These are phyloP conservation scores for Trebouxia sp. DNA, from an alignment of 139 green algal species.

Conservation along the genomic window DNA sequence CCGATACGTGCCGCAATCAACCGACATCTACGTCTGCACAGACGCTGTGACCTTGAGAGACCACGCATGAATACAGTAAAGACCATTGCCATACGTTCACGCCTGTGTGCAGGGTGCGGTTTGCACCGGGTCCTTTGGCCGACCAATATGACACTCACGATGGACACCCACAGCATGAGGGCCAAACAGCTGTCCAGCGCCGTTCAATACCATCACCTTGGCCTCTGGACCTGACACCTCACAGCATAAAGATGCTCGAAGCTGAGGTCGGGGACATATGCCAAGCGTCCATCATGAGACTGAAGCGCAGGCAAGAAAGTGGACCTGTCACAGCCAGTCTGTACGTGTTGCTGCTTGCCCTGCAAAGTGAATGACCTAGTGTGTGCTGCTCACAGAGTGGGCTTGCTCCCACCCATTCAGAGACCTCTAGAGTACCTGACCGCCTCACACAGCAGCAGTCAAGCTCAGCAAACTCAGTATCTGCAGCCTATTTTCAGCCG, in stretches of 20 bases:
- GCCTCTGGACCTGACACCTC: constrained; percentile 38
- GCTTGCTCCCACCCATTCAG: constrained; percentile 39
- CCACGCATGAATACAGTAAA: too few relatives aligned
- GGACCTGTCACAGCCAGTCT: too few relatives aligned
- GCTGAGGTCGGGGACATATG: constrained; percentile 36
- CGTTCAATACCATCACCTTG: constrained; percentile 20
- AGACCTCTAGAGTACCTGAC: constrained; percentile 29
- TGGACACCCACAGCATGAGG: constrained; percentile 42
- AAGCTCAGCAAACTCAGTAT: background rate
- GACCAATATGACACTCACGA: constrained; percentile 36
- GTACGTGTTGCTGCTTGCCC: too few relatives aligned
- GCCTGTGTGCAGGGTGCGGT: constrained; percentile 27
- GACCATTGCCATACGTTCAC: too few relatives aligned
- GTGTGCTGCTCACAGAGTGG: too few relatives aligned
- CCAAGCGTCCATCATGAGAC: constrained; percentile 36
- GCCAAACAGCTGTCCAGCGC: constrained; percentile 30
- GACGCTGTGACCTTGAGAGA: too few relatives aligned
- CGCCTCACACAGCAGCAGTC: constrained; percentile 12
- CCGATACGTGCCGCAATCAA: too few relatives aligned
- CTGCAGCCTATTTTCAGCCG: background rate
- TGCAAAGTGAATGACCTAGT: too few relatives aligned
- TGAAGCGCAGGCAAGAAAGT: constrained; percentile 34
- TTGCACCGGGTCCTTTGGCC: constrained; percentile 36
- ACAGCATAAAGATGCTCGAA: constrained; percentile 37
- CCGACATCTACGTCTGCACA: too few relatives aligned